These are phyloP conservation scores for Canavalia ensiformis DNA, from an alignment of 306 rosid genomes.

Conservation along the genomic window DNA sequence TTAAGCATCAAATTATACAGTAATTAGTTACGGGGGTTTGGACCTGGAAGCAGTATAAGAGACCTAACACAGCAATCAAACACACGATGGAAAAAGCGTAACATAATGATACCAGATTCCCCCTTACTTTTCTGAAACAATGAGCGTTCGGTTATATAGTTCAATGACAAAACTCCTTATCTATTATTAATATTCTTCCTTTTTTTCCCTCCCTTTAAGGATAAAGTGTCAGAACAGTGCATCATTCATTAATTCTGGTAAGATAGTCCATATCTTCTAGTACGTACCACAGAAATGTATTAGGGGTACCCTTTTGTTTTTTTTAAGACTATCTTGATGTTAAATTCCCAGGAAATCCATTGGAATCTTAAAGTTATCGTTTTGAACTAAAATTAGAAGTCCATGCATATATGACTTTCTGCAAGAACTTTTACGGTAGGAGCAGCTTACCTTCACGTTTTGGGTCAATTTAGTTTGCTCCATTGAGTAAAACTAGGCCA, in stretches of 20 bases:
- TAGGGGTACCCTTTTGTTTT: not conserved
- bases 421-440: not conserved
- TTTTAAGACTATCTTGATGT: not conserved
- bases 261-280: not conserved
- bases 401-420: not conserved
- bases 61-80: conserved; percentile 29
- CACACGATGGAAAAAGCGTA: conserved; percentile 37
- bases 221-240: conserved; percentile 16
- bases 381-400: not conserved
- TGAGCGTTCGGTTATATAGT: conserved; percentile 13
- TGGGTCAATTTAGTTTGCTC: not conserved
- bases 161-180: conserved; percentile 29
- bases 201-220: conserved; percentile 14
- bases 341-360: conserved; percentile 11
- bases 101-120: conserved; percentile 32
- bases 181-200: conserved; percentile 8
- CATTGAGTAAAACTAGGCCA: not conserved
- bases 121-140: conserved; percentile 31
- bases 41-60: not conserved
- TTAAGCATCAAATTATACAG: not conserved
- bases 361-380: conserved; percentile 3
- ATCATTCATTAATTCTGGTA: conserved; percentile 21
- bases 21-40: not conserved
- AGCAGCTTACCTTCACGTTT: not conserved
- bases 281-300: not conserved